Conservation (phyloP, 78 protist species). For the Dictyostelium discoideum region dicty_2.7 NC_007088.5:4776001-4776500, state of each 20-base stretch:
- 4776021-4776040: no score
- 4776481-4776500: slow-evolving; percentile 29
- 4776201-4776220: background rate
- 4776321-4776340: background rate
- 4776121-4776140: background rate
- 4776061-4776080: no score
- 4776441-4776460: slow-evolving; percentile 12
- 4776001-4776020: no score
- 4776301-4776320: background rate
- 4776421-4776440: background rate
- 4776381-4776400: background rate
- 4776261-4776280: background rate
- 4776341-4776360: background rate
- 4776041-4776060: no score
- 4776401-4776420: background rate
- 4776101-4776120: background rate
- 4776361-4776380: background rate
- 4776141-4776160: background rate
- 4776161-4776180: background rate
- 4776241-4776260: background rate
- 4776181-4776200: background rate
- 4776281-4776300: background rate
- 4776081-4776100: no score
- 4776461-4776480: slow-evolving; percentile 58
- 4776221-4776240: background rate